Conservation (phyloP, 2,329 filamentous ascomycete genomes). For the Aureobasidium sp. region DNA sequence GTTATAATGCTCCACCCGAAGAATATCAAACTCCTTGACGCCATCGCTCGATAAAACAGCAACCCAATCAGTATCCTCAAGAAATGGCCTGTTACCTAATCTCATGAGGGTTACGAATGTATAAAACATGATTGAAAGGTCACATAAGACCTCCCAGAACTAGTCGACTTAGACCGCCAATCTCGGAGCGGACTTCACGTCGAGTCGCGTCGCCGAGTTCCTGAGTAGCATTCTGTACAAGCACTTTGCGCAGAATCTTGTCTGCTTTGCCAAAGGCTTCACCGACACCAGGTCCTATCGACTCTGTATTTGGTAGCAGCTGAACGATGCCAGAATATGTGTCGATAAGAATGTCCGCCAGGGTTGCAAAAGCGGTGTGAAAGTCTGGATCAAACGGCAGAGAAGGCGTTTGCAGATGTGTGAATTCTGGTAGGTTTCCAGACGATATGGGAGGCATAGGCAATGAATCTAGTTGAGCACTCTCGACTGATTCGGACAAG, state of each 20-base stretch:
- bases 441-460: conserved; percentile 39
- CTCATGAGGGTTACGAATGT: neutral
- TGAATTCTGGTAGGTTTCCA: conserved; percentile 74
- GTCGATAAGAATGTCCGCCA: conserved; percentile 93
- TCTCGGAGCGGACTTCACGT: conserved; percentile 67
- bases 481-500: conserved; percentile 36
- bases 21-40: neutral
- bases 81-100: neutral
- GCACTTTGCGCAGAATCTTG: conserved; percentile 75
- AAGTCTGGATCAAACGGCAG: conserved; percentile 96
- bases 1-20: neutral
- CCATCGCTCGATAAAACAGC: conserved; percentile 4
- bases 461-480: conserved; percentile 17
- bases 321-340: conserved; percentile 73
- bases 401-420: conserved; percentile 79
- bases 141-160: conserved; percentile 7
- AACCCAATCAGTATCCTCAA: neutral
- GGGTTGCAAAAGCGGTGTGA: conserved; percentile 88
- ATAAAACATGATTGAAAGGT: neutral
- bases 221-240: conserved; percentile 77
- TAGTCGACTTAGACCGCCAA: conserved; percentile 71
- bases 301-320: conserved; percentile 66
- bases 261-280: conserved; percentile 91
- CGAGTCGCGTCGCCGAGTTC: conserved; percentile 90
- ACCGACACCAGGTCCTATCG: conserved; percentile 53